These are phyloP conservation scores for Epichloe gansuensis DNA, from an alignment of 2,329 filamentous ascomycete species.

Conservation along the genomic window DNA sequence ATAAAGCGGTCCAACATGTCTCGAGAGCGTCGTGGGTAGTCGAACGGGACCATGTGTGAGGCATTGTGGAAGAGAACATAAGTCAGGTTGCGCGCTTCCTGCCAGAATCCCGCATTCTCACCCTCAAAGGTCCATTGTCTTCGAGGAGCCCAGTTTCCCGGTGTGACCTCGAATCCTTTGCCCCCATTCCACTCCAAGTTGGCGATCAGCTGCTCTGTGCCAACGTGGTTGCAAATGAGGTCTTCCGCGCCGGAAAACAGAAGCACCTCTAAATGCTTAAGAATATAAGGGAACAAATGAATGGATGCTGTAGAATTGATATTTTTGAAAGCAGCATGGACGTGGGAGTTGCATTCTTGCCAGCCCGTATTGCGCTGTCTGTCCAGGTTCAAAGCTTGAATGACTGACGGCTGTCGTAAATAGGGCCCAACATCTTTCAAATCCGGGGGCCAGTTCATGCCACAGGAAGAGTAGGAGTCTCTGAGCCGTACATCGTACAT, in stretches of 20 bases:
- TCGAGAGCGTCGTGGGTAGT: constrained; percentile 71
- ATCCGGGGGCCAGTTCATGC: constrained; percentile 97
- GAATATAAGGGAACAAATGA: constrained; percentile 61
- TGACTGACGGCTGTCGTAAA: constrained; percentile 69
- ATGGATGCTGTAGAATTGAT: constrained; percentile 61
- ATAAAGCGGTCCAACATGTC: constrained; percentile 99
- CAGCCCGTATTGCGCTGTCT: constrained; percentile 74
- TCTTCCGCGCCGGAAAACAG: constrained; percentile 92
- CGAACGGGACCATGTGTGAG: constrained; percentile 97
- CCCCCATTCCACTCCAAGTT: constrained; percentile 87
- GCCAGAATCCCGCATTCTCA: constrained; percentile 79
- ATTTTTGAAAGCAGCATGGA: constrained; percentile 59
- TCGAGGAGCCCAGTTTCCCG: constrained; percentile 83
- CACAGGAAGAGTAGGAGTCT: constrained; percentile 72
- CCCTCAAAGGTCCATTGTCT: constrained; percentile 91
- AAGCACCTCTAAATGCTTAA: constrained; percentile 65
- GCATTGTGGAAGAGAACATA: constrained; percentile 94
- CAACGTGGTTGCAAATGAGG: constrained; percentile 92
- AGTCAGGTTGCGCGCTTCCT: constrained; percentile 86
- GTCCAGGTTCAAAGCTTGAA: constrained; percentile 70
- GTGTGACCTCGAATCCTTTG: constrained; percentile 78
- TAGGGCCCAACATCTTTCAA: constrained; percentile 68
- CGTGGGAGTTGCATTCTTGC: constrained; percentile 77
- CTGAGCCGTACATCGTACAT: constrained; percentile 93
- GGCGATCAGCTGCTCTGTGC: constrained; percentile 81